Conservation (phyloP, 148 eudicot species). For the Amaranthus palmeri region DNA sequence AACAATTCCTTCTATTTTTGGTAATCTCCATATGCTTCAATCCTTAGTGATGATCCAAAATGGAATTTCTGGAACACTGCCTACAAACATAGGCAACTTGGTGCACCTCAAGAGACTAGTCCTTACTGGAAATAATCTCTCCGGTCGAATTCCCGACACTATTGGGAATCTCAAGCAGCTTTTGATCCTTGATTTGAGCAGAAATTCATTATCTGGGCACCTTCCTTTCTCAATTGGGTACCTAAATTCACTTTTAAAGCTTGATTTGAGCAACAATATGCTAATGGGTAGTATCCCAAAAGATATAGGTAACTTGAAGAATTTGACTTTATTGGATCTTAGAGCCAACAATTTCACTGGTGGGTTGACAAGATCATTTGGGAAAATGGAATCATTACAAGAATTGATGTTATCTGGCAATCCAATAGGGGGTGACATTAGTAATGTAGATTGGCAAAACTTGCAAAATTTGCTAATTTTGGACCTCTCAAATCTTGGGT, state of each 20-base stretch:
- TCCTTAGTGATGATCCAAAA: slow-evolving; percentile 70
- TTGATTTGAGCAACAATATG: slow-evolving; percentile 72
- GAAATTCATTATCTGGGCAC: slow-evolving; percentile 62
- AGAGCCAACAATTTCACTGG: slow-evolving; percentile 60
- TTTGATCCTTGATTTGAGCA: slow-evolving; percentile 70
- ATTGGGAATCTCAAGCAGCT: slow-evolving; percentile 53
- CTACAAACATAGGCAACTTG: slow-evolving; percentile 51
- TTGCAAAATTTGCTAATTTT: slow-evolving; percentile 42
- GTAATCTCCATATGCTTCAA: slow-evolving; percentile 47
- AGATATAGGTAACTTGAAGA: slow-evolving; percentile 48
- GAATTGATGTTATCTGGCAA: slow-evolving; percentile 71
- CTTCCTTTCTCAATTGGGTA: slow-evolving; percentile 53
- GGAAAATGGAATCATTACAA: slow-evolving; percentile 57
- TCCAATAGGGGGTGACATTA: slow-evolving; percentile 62
- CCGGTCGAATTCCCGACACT: slow-evolving; percentile 47
- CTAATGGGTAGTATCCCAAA: slow-evolving; percentile 54
- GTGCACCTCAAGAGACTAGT: slow-evolving; percentile 53
- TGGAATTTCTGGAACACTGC: slow-evolving; percentile 56
- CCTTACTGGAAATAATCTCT: slow-evolving; percentile 47
- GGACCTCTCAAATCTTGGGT: slow-evolving; percentile 55
- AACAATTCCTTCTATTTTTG: slow-evolving; percentile 44
- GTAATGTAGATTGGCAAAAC: slow-evolving; percentile 48
- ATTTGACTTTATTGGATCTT: slow-evolving; percentile 67
- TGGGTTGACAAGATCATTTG: slow-evolving; percentile 47
- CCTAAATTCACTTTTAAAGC: slow-evolving; percentile 63